Conservation (phyloP, 1,139 yeast genomes). For the Suhomyces yuchorum region DNA sequence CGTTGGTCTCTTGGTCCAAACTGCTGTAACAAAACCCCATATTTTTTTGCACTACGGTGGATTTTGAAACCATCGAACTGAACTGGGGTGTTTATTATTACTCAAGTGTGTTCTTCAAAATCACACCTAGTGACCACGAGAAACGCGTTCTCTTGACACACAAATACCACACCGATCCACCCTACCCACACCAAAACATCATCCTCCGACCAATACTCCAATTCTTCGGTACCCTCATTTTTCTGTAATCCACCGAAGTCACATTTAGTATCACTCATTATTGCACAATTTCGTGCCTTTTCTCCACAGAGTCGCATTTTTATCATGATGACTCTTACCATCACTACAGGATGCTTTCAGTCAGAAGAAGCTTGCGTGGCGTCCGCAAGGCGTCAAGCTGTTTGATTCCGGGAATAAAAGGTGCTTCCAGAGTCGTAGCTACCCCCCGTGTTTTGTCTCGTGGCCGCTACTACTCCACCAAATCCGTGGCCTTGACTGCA, state of each 20-base stretch:
- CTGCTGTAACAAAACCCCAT: too few species aligned
- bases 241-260: neutral
- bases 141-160: too few species aligned
- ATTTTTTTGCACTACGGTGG: too few species aligned
- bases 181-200: too few species aligned
- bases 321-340: slow-evolving; percentile 8
- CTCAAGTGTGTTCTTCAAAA: too few species aligned
- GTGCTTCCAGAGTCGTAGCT: neutral
- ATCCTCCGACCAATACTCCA: too few species aligned
- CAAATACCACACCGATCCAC: too few species aligned
- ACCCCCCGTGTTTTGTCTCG: neutral
- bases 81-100: too few species aligned
- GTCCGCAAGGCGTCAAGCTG: slow-evolving; percentile 4
- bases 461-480: slow-evolving; percentile 30
- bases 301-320: slow-evolving; percentile 6
- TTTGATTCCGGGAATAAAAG: neutral
- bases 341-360: slow-evolving; percentile 6
- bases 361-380: slow-evolving; percentile 7
- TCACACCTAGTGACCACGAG: too few species aligned
- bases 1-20: too few species aligned
- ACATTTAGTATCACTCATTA: neutral
- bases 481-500: slow-evolving; percentile 58
- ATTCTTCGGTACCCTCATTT: too few species aligned
- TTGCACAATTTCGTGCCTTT: neutral
- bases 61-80: too few species aligned